A percentile compares a stretch with the other conserved stretches of the same genome.
Conservation (phyloP, 352 stramenopile genomes). For the Globisporangium irregulare region DNA sequence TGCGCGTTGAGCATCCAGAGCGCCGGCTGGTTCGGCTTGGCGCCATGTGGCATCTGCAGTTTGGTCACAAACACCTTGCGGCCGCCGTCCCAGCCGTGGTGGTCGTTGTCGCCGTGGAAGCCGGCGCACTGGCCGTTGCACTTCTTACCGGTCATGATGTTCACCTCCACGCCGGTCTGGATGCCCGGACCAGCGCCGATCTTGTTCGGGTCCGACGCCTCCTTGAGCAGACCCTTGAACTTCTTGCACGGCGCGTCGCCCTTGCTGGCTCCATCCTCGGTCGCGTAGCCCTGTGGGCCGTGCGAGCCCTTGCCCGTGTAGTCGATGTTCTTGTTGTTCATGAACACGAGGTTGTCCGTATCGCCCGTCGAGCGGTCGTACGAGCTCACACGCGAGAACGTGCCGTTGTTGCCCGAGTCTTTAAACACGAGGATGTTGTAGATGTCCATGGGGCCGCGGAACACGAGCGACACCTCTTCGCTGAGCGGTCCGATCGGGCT, state of each 20-base stretch:
- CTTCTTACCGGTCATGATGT: constrained; percentile 23
- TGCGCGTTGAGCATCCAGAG: constrained; percentile 81
- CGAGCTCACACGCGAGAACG: neutral
- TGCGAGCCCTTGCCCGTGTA: constrained; percentile 16
- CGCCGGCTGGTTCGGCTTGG: constrained; percentile 43
- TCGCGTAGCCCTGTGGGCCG: constrained; percentile 20
- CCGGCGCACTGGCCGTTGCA: constrained; percentile 16
- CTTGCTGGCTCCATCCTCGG: constrained; percentile 12
- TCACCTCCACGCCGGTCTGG: constrained; percentile 25
- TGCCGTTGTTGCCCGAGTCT: neutral
- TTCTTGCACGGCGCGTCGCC: constrained; percentile 7
- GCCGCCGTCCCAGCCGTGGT: constrained; percentile 22
- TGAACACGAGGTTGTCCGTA: constrained; percentile 24
- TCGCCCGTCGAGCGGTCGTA: constrained; percentile 2
- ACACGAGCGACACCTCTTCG: constrained; percentile 58
- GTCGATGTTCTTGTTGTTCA: constrained; percentile 29
- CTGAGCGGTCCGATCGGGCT: constrained; percentile 54
- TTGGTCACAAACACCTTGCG: constrained; percentile 32
- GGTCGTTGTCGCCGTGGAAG: constrained; percentile 17
- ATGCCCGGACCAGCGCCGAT: constrained; percentile 17
- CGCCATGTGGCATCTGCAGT: constrained; percentile 23
- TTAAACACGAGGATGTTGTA: constrained; percentile 52
- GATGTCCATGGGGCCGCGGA: constrained; percentile 56
- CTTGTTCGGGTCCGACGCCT: constrained; percentile 19
- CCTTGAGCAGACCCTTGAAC: constrained; percentile 8